These are phyloP conservation scores for Jatropha curcas DNA, from an alignment of 345 rosid species.

Conservation along the genomic window DNA sequence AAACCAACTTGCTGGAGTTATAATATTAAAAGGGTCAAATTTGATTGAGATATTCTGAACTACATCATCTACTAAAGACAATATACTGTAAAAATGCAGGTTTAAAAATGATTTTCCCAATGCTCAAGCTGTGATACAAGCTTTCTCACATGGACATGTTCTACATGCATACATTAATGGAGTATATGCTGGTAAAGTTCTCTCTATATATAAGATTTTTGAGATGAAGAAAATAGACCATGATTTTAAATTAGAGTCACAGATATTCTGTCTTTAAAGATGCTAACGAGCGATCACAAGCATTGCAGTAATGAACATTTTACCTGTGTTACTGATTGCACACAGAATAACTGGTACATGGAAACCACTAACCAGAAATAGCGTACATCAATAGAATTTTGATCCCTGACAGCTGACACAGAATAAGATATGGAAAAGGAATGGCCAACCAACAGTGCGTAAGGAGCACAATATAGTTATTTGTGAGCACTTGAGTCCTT, in stretches of 20 bases:
- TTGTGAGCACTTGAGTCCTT: background rate
- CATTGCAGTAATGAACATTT: background rate
- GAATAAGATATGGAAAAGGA: no score
- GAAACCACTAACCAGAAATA: background rate
- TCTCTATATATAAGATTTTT: background rate
- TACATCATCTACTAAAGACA: background rate
- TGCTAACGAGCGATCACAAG: background rate
- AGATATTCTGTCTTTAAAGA: background rate
- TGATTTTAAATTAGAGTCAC: background rate
- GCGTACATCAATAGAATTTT: no score
- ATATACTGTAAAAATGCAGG: slow-evolving; percentile 34
- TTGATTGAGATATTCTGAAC: background rate
- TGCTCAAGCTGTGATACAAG: slow-evolving; percentile 42
- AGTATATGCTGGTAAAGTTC: slow-evolving; percentile 43
- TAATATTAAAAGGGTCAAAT: background rate
- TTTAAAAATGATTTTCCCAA: slow-evolving; percentile 34
- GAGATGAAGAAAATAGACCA: background rate
- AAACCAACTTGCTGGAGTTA: slow-evolving; percentile 8
- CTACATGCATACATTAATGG: slow-evolving; percentile 69
- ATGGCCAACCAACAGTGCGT: no score
- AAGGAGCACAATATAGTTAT: background rate
- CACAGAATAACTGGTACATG: background rate
- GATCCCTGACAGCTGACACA: no score
- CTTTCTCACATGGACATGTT: slow-evolving; percentile 55
- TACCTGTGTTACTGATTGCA: no score